Percentiles rank a stretch among this genome's conserved stretches.
Evolutionary conservation across 257 asterid genomes (phyloP).

Genomic region (Fraxinus cuspidata): DNA sequence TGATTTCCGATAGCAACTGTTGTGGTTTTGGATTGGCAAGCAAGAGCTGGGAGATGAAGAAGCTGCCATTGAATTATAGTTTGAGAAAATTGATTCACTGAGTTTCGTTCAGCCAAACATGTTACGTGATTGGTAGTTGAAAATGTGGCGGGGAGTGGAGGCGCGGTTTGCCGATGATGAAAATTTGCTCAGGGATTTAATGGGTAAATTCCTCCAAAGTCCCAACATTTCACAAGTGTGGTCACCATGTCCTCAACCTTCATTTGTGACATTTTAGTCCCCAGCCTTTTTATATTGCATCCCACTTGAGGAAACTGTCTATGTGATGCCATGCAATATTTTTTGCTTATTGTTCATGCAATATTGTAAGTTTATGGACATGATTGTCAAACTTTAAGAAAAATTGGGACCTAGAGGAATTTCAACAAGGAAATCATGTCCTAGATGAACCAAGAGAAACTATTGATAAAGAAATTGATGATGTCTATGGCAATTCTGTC

Average conservation of each 20-base stretch:
- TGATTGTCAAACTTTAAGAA: too few species aligned
- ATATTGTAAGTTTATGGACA: too few species aligned
- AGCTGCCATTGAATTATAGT: slow-evolving; percentile 45
- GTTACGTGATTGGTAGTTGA: background rate
- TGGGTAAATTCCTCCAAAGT: background rate
- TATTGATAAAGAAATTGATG: too few species aligned
- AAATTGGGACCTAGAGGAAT: too few species aligned
- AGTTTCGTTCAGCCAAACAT: background rate
- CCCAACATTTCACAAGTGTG: background rate
- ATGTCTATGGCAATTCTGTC: too few species aligned
- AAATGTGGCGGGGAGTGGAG: background rate
- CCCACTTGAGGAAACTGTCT: too few species aligned
- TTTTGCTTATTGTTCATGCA: too few species aligned
- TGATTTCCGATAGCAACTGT: slow-evolving; percentile 7
- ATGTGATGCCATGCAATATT: too few species aligned
- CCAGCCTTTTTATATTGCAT: background rate
- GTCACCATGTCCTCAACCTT: background rate
- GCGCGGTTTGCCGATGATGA: background rate
- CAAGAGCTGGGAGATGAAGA: slow-evolving; percentile 36
- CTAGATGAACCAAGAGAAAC: too few species aligned
- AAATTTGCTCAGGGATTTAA: background rate
- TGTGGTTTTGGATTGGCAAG: slow-evolving; percentile 35
- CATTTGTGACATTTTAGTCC: background rate
- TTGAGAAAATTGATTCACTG: background rate
- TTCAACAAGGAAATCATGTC: too few species aligned